Base-by-base conservation (phyloP, 441 rosid species). In the Daphne laureola region DNA sequence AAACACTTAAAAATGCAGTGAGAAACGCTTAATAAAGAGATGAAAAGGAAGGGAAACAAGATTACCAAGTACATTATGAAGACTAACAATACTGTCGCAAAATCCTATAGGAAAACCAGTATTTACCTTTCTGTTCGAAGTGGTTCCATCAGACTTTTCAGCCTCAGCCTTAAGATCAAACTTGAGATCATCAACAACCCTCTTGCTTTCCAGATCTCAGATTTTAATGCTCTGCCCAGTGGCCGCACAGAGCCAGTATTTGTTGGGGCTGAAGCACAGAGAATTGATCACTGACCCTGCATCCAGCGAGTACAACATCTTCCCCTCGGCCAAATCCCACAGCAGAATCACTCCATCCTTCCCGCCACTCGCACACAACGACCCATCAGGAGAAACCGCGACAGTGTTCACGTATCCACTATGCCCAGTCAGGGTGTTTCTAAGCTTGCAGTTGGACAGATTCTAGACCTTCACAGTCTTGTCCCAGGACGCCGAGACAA, bases 191-290 rank as follows among this genome's bases (percentile, higher is more conserved):
- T 88, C 98, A 3, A 88, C 98, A 69, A 92, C 68, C 72, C 77
- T 78, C 86, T 92, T 92, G 71, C 96, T 92, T 72, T 92, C 95
- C 1, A 92, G 72, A 78, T 92, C 96, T 96, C 98, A 88, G 66
- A 92, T 86, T 90, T 89, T 92, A 40, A 92, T 89, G 52, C 96
- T 88, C 17, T 73, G 66, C 63, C 86, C 97, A 0, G 97, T 93
- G 0, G 96, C 98, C 6, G 97, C 97, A 18, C 96, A 93, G 0
- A 93, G 77, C 98, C 96, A 93, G 63, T 93, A 93, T 87, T 96
- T 89, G 57, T 89, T 93, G 9, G 98, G 97, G 48, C 97, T 89
- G 67, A 93, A 93, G 67, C 97, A 89, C 13, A 93, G 74, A 0
- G 97, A 79, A 17, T 93, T 66, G 60, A 89, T 87, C 4, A 89